Conservation (phyloP, 257 asterid species). For the Solanum neorickii region DNA sequence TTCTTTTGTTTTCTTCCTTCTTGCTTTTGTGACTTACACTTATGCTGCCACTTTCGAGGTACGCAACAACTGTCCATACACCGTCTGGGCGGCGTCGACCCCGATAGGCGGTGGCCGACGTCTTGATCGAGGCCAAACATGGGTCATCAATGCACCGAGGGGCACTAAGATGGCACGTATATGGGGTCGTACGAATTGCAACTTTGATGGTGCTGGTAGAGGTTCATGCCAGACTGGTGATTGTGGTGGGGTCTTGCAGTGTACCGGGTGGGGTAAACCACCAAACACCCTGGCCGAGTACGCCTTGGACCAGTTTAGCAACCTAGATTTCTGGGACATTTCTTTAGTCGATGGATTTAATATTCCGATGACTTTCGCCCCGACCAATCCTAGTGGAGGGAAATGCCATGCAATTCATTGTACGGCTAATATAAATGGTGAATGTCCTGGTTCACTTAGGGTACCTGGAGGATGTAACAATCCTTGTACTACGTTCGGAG, state of each 20-base stretch:
- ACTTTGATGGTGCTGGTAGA: slow-evolving; percentile 7
- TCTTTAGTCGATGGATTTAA: slow-evolving; percentile 62
- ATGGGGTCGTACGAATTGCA: slow-evolving; percentile 29
- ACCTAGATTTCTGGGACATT: slow-evolving; percentile 44
- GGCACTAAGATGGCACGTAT: slow-evolving; percentile 15
- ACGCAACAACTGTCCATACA: slow-evolving; percentile 22
- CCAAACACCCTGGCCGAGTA: slow-evolving; percentile 57
- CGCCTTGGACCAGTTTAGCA: slow-evolving; percentile 23
- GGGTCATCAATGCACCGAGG: slow-evolving; percentile 1
- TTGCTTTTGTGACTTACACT: neutral
- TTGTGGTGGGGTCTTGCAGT: slow-evolving; percentile 18
- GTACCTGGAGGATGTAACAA: slow-evolving; percentile 71
- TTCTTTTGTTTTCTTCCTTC: neutral
- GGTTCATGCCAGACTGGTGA: slow-evolving; percentile 27
- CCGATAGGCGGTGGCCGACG: slow-evolving; percentile 20
- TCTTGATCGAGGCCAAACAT: slow-evolving; percentile 9
- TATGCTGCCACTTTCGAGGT: slow-evolving; percentile 9
- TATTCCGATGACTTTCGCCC: slow-evolving; percentile 25
- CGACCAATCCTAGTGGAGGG: neutral
- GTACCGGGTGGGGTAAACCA: slow-evolving; percentile 35
- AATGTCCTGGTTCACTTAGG: slow-evolving; percentile 42
- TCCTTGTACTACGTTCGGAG: slow-evolving; percentile 59
- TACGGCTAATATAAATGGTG: slow-evolving; percentile 34
- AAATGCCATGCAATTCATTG: slow-evolving; percentile 29
- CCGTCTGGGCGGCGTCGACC: slow-evolving; percentile 26